Evolutionary conservation across 352 stramenopile genomes (phyloP).

Genomic region (Globisporangium paroecandrum): DNA sequence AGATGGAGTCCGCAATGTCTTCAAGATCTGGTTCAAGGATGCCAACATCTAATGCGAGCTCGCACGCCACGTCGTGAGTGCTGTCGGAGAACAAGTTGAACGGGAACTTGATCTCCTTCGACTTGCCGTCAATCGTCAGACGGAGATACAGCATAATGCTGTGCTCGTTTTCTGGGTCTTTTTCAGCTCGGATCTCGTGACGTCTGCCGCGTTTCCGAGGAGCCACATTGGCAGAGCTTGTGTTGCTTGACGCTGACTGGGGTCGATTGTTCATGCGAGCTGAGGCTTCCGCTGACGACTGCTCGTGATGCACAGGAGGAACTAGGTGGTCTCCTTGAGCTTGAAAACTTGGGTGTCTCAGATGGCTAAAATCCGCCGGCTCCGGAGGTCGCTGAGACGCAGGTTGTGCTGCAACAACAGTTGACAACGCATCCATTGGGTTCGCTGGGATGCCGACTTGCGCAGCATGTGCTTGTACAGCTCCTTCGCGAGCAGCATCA

Average conservation of each 20-base stretch:
- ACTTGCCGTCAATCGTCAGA: constrained; percentile 89
- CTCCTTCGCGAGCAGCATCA: neutral
- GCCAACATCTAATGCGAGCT: constrained; percentile 93
- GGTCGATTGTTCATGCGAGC: constrained; percentile 20
- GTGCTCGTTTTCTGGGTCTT: constrained; percentile 78
- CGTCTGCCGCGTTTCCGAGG: constrained; percentile 58
- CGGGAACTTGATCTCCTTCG: constrained; percentile 96
- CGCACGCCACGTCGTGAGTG: constrained; percentile 92
- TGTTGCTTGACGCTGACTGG: constrained; percentile 26
- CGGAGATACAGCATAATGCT: constrained; percentile 88
- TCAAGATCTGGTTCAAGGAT: constrained; percentile 90
- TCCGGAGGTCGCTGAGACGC: neutral
- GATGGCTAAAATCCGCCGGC: constrained; percentile 20
- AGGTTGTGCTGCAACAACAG: neutral
- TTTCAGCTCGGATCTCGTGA: constrained; percentile 81
- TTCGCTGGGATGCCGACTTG: neutral
- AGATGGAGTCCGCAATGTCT: constrained; percentile 93
- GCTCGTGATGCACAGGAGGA: constrained; percentile 9
- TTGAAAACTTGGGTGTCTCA: constrained; percentile 19
- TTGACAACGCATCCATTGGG: neutral
- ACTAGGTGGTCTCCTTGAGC: constrained; percentile 10
- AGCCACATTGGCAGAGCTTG: neutral
- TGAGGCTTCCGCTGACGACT: neutral
- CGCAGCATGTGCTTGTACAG: neutral
- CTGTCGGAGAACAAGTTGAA: constrained; percentile 95